A percentile compares a stretch with the other conserved stretches of the same genome.
Evolutionary conservation across 2,329 filamentous ascomycete genomes (phyloP).

Genomic region (Penicillium fuscoglaucum): DNA sequence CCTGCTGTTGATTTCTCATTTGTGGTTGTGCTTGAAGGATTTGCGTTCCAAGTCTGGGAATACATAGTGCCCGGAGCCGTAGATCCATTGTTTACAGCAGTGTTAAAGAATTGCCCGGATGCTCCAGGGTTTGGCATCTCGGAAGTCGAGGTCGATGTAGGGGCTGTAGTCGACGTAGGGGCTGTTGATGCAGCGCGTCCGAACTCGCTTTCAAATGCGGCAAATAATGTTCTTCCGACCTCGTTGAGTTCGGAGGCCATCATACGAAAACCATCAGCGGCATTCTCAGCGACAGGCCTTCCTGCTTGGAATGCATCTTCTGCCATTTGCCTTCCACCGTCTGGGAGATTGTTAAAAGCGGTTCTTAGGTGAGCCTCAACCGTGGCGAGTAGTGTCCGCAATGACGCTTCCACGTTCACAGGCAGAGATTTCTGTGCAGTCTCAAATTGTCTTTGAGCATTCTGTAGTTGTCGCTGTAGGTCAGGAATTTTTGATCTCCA

Average conservation of each 20-base stretch:
- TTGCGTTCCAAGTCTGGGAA: neutral
- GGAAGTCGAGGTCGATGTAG: conserved; percentile 1
- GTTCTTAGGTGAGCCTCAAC: conserved; percentile 41
- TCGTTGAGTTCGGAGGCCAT: conserved; percentile 46
- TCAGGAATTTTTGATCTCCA: conserved; percentile 39
- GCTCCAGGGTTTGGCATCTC: conserved; percentile 2
- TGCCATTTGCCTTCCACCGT: conserved; percentile 37
- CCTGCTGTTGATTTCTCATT: neutral
- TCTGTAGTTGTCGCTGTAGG: conserved; percentile 38
- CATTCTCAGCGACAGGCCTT: conserved; percentile 37
- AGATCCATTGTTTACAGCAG: neutral
- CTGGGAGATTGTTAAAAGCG: conserved; percentile 41
- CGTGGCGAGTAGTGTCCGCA: conserved; percentile 38
- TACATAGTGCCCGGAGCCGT: neutral
- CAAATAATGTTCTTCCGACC: conserved; percentile 40
- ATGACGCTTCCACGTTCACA: conserved; percentile 36
- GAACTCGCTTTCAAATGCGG: conserved; percentile 40
- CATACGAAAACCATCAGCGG: conserved; percentile 40
- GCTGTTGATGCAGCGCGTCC: conserved; percentile 20
- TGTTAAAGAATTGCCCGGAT: neutral
- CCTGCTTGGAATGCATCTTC: conserved; percentile 40
- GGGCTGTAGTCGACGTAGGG: conserved; percentile 1
- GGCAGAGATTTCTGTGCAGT: conserved; percentile 39
- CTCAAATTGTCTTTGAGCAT: conserved; percentile 37
- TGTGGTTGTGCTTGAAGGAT: neutral